Conservation (phyloP, 1,284 basidiomycete species). For the Chiua sp. region DNA sequence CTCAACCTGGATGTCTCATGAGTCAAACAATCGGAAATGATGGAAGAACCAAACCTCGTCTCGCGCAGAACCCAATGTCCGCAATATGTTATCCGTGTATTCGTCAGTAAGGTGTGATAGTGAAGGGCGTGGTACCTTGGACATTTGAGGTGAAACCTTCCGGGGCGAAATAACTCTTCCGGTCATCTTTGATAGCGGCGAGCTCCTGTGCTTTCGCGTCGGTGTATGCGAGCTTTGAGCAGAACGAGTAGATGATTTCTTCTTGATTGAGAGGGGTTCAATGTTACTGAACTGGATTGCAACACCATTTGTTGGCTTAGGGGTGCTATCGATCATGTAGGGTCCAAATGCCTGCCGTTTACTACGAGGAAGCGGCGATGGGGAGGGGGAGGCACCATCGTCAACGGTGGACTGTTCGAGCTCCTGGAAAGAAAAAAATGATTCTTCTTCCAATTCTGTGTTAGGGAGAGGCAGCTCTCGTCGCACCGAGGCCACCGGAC, state of each 20-base stretch:
- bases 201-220: conserved; percentile 51
- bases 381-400: conserved; percentile 32
- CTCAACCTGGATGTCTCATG: conserved; percentile 56
- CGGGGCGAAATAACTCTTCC: conserved; percentile 56
- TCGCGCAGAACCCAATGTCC: conserved; percentile 59
- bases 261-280: conserved; percentile 81
- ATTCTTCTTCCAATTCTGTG: conserved; percentile 48
- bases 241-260: conserved; percentile 65
- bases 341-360: conserved; percentile 67
- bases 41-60: conserved; percentile 58
- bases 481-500: conserved; percentile 36
- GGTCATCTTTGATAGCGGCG: conserved; percentile 52
- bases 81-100: conserved; percentile 49
- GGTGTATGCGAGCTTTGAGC: conserved; percentile 47
- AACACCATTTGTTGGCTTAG: conserved; percentile 42
- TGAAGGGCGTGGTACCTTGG: conserved; percentile 31
- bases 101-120: conserved; percentile 36
- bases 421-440: conserved; percentile 38
- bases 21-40: not conserved
- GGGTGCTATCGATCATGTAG: conserved; percentile 51
- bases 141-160: conserved; percentile 56
- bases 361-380: conserved; percentile 67
- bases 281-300: conserved; percentile 38
- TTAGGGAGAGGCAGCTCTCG: conserved; percentile 47
- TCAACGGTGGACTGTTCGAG: conserved; percentile 32